These are phyloP conservation scores for Iberis amara DNA, from an alignment of 441 rosid genomes.

Conservation along the genomic window DNA sequence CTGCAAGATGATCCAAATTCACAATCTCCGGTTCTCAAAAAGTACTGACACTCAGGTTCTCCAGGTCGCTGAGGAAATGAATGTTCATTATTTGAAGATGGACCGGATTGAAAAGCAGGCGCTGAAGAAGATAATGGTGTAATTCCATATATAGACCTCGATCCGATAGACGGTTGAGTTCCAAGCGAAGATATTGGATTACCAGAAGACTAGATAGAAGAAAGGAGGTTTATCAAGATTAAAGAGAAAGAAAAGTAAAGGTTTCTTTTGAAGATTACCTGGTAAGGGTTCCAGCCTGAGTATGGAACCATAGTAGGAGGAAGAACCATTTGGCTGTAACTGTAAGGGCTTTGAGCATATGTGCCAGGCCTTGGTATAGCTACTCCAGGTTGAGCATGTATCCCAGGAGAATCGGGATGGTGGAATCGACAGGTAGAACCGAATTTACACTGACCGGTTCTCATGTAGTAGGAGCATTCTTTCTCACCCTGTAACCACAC, in stretches of 20 bases:
- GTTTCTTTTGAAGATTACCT: conserved; percentile 38
- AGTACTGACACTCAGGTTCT: conserved; percentile 75
- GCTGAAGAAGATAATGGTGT: conserved; percentile 55
- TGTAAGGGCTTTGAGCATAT: conserved; percentile 61
- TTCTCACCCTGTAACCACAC: conserved; percentile 33
- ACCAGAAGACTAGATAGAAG: conserved; percentile 39
- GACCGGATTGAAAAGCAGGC: conserved; percentile 47
- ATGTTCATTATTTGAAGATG: conserved; percentile 47
- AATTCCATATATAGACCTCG: conserved; percentile 55
- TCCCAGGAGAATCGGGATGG: conserved; percentile 56
- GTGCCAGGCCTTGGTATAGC: conserved; percentile 68
- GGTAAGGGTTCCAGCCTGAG: conserved; percentile 61
- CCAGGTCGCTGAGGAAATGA: conserved; percentile 74
- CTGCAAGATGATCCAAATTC: conserved; percentile 74
- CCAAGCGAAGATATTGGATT: conserved; percentile 50
- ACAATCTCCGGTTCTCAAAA: conserved; percentile 77
- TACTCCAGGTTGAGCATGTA: conserved; percentile 47
- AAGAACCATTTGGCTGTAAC: conserved; percentile 65
- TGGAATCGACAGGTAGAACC: conserved; percentile 76
- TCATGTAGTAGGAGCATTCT: conserved; percentile 72
- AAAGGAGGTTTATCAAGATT: neutral
- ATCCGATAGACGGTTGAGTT: conserved; percentile 45
- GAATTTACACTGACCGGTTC: conserved; percentile 82
- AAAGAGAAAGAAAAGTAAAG: neutral
- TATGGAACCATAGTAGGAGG: conserved; percentile 63